phyloP scores from a whole-genome alignment of 164 flowering plant species.

The Saururus chinensis region DNA sequence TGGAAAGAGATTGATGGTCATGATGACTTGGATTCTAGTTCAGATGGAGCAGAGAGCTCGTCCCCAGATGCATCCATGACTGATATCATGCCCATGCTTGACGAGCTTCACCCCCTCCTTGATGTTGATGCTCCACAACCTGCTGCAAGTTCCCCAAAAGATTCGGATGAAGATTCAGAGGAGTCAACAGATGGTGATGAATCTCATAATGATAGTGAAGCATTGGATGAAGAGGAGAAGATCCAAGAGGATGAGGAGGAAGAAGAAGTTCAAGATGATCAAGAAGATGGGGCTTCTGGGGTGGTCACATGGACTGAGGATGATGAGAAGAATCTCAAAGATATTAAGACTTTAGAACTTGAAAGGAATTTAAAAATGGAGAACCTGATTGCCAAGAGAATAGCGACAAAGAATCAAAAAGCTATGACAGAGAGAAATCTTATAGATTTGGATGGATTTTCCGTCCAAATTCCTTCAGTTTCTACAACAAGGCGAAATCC shows the following conservation, averaged over 20 bases:
- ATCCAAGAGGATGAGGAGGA: slow-evolving; percentile 36
- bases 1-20: slow-evolving; percentile 6
- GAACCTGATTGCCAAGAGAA: slow-evolving; percentile 72
- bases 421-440: slow-evolving; percentile 58
- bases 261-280: slow-evolving; percentile 36
- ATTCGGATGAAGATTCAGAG: slow-evolving; percentile 53
- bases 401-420: slow-evolving; percentile 44
- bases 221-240: slow-evolving; percentile 36
- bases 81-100: slow-evolving; percentile 84
- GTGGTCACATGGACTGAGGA: slow-evolving; percentile 85
- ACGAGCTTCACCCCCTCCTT: slow-evolving; percentile 89
- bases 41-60: slow-evolving; percentile 71
- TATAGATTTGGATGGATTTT: slow-evolving; percentile 61
- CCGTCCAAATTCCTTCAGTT: slow-evolving; percentile 48
- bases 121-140: slow-evolving; percentile 43
- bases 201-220: slow-evolving; percentile 26
- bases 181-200: slow-evolving; percentile 23
- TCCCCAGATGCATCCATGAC: slow-evolving; percentile 94
- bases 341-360: slow-evolving; percentile 63
- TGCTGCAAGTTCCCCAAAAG: slow-evolving; percentile 21
- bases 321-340: slow-evolving; percentile 86
- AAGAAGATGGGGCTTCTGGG: slow-evolving; percentile 33
- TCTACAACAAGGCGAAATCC: slow-evolving; percentile 58
- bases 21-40: slow-evolving; percentile 42
- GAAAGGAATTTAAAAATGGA: slow-evolving; percentile 82